Conservation (phyloP, 192 early-diverging fungal species). For the Backusella tarrabulga region DNA sequence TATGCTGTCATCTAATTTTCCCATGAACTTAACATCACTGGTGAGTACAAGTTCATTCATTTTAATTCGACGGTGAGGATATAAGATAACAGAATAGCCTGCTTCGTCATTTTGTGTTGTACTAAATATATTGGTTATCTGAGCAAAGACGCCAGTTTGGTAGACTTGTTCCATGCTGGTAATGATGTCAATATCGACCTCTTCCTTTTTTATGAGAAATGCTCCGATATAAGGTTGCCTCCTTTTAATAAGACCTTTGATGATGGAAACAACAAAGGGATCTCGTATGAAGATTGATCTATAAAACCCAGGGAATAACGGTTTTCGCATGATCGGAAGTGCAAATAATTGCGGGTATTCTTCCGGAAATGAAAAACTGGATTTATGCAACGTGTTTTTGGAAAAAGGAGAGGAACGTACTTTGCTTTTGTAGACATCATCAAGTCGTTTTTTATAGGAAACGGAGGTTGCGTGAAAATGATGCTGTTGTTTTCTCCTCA, state of each 20-base stretch:
- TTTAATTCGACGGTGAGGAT: conserved; percentile 90
- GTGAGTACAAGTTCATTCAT: conserved; percentile 51
- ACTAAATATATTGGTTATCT: conserved; percentile 92
- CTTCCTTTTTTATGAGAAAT: conserved; percentile 90
- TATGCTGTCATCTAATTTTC: not conserved
- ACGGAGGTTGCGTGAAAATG: not conserved
- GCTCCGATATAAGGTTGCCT: conserved; percentile 96
- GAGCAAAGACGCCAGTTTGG: conserved; percentile 91
- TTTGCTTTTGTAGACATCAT: not conserved
- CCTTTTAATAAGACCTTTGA: conserved; percentile 88
- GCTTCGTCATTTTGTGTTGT: conserved; percentile 62
- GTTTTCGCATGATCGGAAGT: conserved; percentile 86
- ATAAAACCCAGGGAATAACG: conserved; percentile 96
- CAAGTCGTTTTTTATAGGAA: not conserved
- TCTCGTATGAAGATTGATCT: conserved; percentile 98
- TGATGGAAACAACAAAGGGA: conserved; percentile 83
- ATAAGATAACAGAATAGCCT: conserved; percentile 88
- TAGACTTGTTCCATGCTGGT: conserved; percentile 76
- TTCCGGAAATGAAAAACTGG: conserved; percentile 67
- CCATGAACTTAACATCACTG: not conserved
- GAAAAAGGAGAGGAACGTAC: not conserved
- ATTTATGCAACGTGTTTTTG: not conserved
- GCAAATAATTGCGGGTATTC: conserved; percentile 92
- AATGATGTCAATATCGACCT: conserved; percentile 81
- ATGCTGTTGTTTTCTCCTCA: not conserved